These are phyloP conservation scores for Vitis cinerea DNA, from an alignment of 164 flowering plant genomes.

Conservation along the genomic window DNA sequence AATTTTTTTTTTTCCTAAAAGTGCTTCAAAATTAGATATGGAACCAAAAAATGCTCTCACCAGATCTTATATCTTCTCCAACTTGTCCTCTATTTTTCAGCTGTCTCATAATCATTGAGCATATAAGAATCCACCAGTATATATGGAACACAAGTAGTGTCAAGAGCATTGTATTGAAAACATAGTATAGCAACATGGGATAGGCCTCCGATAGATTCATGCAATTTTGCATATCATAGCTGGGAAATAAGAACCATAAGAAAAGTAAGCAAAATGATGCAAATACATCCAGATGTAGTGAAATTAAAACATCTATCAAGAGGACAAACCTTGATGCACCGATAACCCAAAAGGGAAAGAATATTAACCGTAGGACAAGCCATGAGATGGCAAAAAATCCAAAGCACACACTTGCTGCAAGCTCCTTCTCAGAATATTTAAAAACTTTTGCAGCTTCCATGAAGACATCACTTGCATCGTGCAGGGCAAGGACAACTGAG, in stretches of 20 bases:
- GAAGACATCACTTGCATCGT: constrained; percentile 89
- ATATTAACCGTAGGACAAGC: constrained; percentile 70
- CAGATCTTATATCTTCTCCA: constrained; percentile 96
- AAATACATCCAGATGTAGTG: neutral
- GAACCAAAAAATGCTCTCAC: constrained; percentile 30
- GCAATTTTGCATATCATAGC: constrained; percentile 35
- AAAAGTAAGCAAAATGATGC: neutral
- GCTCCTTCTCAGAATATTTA: constrained; percentile 77
- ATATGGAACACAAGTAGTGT: constrained; percentile 82
- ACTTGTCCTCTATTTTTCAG: constrained; percentile 84
- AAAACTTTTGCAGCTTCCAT: constrained; percentile 87
- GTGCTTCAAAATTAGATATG: neutral
- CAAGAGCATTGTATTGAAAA: constrained; percentile 79
- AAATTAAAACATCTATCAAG: constrained; percentile 5
- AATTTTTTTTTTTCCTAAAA: neutral
- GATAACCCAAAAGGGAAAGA: constrained; percentile 87
- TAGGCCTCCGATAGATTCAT: constrained; percentile 45
- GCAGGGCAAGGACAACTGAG: constrained; percentile 72
- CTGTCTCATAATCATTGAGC: constrained; percentile 69
- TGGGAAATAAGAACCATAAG: constrained; percentile 30
- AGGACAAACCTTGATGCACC: constrained; percentile 57
- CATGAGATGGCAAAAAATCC: constrained; percentile 83
- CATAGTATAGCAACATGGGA: constrained; percentile 45
- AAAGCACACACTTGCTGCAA: constrained; percentile 75
- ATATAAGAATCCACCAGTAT: constrained; percentile 96